Conservation (phyloP, 2,329 filamentous ascomycete genomes). For the Ustulina deusta region DNA sequence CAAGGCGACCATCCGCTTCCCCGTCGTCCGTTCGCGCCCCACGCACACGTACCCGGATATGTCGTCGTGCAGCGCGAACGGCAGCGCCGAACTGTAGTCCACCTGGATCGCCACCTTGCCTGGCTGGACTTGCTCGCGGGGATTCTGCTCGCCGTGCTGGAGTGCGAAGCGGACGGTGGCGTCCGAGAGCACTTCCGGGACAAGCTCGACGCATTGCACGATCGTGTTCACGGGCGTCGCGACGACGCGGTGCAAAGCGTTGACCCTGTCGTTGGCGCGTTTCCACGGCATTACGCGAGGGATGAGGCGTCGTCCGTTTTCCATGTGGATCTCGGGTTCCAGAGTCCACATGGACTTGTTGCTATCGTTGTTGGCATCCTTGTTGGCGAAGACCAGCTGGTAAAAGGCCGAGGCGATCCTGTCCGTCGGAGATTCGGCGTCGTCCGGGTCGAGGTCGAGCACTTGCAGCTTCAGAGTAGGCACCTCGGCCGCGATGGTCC, state of each 20-base stretch:
- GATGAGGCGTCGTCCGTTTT: slow-evolving; percentile 51
- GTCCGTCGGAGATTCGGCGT: slow-evolving; percentile 17
- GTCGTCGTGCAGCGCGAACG: slow-evolving; percentile 43
- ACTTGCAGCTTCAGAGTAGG: slow-evolving; percentile 47
- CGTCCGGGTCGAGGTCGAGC: slow-evolving; percentile 45
- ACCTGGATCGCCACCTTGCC: slow-evolving; percentile 48
- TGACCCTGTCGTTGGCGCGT: slow-evolving; percentile 54
- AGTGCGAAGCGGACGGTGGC: slow-evolving; percentile 44
- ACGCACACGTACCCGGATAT: slow-evolving; percentile 50
- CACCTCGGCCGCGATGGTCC: slow-evolving; percentile 50
- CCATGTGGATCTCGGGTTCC: slow-evolving; percentile 56
- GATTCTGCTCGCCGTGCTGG: slow-evolving; percentile 2
- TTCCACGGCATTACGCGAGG: slow-evolving; percentile 57
- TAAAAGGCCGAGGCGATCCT: slow-evolving; percentile 42
- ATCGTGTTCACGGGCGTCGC: slow-evolving; percentile 51
- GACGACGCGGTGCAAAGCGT: slow-evolving; percentile 55
- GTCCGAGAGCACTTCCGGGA: slow-evolving; percentile 34
- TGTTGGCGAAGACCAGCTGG: slow-evolving; percentile 23
- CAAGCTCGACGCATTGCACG: slow-evolving; percentile 49
- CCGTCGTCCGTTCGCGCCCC: slow-evolving; percentile 48
- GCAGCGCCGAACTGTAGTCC: slow-evolving; percentile 53
- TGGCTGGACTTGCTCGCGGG: background rate
- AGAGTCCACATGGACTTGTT: slow-evolving; percentile 45
- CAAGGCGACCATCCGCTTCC: slow-evolving; percentile 47
- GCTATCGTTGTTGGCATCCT: background rate